phyloP scores from a whole-genome alignment of 352 stramenopile species.

The Phytophthora boehmeriae region DNA sequence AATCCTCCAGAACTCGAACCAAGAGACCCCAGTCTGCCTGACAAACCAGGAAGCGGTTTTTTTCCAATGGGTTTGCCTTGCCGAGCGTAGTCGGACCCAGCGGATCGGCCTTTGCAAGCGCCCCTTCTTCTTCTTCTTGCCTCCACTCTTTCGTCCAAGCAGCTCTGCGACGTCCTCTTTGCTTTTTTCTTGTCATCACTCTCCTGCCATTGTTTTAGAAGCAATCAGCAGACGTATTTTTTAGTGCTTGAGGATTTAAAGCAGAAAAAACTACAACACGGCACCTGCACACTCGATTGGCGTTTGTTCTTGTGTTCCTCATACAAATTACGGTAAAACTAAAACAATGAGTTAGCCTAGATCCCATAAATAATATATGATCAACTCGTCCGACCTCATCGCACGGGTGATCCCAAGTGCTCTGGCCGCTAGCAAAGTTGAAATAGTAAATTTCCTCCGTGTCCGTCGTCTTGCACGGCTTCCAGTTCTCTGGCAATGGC shows the following conservation, averaged over 20 bases:
- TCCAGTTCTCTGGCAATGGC: constrained; percentile 94
- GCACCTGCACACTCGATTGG: too few species aligned
- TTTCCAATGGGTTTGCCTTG: constrained; percentile 58
- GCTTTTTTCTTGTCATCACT: constrained; percentile 76
- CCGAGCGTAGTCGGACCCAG: constrained; percentile 49
- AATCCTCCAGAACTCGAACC: constrained; percentile 37
- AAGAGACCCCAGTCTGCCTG: constrained; percentile 39
- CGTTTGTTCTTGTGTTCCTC: constrained; percentile 92
- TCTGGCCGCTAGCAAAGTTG: constrained; percentile 93
- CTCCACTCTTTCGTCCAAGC: constrained; percentile 53
- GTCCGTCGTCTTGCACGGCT: constrained; percentile 95
- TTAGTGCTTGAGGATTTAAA: too few species aligned
- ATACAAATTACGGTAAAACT: constrained; percentile 94
- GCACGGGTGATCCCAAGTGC: constrained; percentile 95
- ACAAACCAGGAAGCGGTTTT: constrained; percentile 70
- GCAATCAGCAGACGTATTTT: too few species aligned
- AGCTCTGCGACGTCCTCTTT: constrained; percentile 84
- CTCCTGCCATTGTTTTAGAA: constrained; percentile 37
- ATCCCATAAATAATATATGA: too few species aligned
- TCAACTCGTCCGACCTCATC: constrained; percentile 76
- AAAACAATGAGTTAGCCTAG: constrained; percentile 20
- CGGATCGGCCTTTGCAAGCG: constrained; percentile 44
- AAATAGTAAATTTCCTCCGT: constrained; percentile 98
- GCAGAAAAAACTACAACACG: too few species aligned
- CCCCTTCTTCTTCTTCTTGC: constrained; percentile 65